A percentile compares a stretch with the other conserved stretches of the same genome.
Evolutionary conservation across 805 yeast species (phyloP).

Genomic region (Yarrowia sp.): DNA sequence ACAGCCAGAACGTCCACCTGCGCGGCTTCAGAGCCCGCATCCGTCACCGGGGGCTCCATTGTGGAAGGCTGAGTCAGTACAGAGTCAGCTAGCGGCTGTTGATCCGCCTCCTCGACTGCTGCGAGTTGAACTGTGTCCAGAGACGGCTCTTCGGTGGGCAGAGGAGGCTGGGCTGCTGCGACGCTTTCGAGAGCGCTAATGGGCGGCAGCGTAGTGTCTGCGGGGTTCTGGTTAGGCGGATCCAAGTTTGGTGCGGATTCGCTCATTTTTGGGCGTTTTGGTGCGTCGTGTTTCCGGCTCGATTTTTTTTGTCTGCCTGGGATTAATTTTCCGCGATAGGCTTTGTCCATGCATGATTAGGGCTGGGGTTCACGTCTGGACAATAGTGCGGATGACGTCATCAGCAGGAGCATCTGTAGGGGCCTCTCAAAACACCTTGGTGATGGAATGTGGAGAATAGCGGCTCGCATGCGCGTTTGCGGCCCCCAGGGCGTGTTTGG

Average conservation of each 20-base stretch:
- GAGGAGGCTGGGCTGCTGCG: neutral
- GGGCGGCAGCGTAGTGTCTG: neutral
- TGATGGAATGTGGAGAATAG: neutral
- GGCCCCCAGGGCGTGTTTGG: neutral
- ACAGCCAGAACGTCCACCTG: neutral
- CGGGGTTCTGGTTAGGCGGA: neutral
- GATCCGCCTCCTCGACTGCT: neutral
- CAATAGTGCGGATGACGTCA: neutral
- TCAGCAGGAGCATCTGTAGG: too few relatives aligned
- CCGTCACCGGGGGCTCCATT: neutral
- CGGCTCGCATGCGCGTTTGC: too few relatives aligned
- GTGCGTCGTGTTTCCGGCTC: neutral
- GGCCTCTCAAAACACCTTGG: too few relatives aligned
- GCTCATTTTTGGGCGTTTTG: neutral
- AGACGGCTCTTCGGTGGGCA: neutral
- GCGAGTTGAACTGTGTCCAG: neutral
- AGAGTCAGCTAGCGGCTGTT: neutral
- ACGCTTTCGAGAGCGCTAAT: neutral
- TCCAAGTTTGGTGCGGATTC: neutral
- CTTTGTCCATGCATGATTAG: conserved; percentile 20
- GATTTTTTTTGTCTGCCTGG: neutral
- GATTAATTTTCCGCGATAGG: conserved; percentile 6
- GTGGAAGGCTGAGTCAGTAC: neutral
- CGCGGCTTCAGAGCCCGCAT: neutral
- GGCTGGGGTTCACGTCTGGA: neutral